Conservation (phyloP, 2,329 filamentous ascomycete species). For the Ophiocordyceps unilateralis region DNA sequence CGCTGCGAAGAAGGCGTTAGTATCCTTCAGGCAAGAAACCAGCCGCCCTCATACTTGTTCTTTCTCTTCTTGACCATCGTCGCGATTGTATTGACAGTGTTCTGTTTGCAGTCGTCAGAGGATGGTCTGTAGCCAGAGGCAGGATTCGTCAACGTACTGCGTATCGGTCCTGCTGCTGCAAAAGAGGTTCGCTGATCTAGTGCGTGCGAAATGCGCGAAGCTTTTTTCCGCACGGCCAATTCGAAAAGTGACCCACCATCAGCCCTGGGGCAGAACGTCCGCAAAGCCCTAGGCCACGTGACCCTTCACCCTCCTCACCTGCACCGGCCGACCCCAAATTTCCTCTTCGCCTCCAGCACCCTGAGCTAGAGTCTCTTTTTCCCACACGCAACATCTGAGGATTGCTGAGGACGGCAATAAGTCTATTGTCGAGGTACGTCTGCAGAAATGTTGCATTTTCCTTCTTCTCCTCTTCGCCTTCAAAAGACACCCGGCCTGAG, state of each 20-base stretch:
- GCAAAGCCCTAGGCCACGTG: conserved; percentile 12
- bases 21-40: background rate
- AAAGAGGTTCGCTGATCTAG: conserved; percentile 2
- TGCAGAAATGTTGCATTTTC: conserved; percentile 28
- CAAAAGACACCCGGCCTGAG: background rate
- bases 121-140: background rate
- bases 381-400: conserved; percentile 28
- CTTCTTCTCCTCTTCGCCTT: conserved; percentile 1
- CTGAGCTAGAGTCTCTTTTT: conserved; percentile 6
- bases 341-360: conserved; percentile 12
- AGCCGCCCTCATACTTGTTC: conserved; percentile 36
- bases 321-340: conserved; percentile 6
- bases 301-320: conserved; percentile 2
- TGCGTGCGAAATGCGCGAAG: conserved; percentile 1
- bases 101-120: conserved; percentile 11
- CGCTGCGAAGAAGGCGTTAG: conserved; percentile 34
- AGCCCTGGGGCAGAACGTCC: conserved; percentile 6
- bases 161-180: conserved; percentile 5
- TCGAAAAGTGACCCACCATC: conserved; percentile 2
- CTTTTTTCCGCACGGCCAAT: background rate
- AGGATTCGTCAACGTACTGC: conserved; percentile 10
- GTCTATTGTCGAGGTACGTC: conserved; percentile 46
- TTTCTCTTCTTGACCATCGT: conserved; percentile 60
- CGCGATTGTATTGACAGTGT: conserved; percentile 33
- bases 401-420: conserved; percentile 47